Evolutionary conservation across 1,284 basidiomycete species (phyloP).

Genomic region (Moesziomyces antarcticus): DNA sequence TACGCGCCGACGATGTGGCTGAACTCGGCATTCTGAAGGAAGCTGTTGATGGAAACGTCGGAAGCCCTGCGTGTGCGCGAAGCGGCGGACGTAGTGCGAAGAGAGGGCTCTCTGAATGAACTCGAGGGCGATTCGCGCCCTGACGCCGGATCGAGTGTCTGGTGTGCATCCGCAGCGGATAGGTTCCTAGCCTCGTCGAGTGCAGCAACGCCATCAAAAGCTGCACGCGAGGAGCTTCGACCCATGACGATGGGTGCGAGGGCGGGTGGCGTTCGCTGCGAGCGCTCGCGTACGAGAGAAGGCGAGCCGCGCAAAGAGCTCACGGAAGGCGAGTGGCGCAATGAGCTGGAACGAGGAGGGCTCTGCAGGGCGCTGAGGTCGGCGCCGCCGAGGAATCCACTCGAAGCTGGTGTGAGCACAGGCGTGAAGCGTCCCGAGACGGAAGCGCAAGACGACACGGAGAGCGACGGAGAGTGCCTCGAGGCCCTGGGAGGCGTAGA

Average conservation of each 20-base stretch:
- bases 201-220: slow-evolving; percentile 17
- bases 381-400: slow-evolving; percentile 1
- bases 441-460: slow-evolving; percentile 13
- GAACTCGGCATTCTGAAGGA: slow-evolving; percentile 41
- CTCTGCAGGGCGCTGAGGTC: slow-evolving; percentile 20
- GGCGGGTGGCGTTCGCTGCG: slow-evolving; percentile 14
- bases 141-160: slow-evolving; percentile 5
- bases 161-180: slow-evolving; percentile 9
- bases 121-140: slow-evolving; percentile 5
- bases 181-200: slow-evolving; percentile 23
- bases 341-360: slow-evolving; percentile 26
- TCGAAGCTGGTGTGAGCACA: slow-evolving; percentile 3
- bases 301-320: slow-evolving; percentile 15
- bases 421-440: slow-evolving; percentile 19
- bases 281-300: slow-evolving; percentile 1
- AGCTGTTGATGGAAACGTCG: slow-evolving; percentile 43
- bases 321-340: slow-evolving; percentile 24
- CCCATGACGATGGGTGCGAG: neutral
- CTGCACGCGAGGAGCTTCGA: slow-evolving; percentile 9
- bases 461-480: slow-evolving; percentile 17
- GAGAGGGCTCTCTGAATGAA: slow-evolving; percentile 4
- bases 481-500: neutral
- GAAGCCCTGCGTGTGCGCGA: slow-evolving; percentile 21
- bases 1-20: slow-evolving; percentile 41
- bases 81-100: slow-evolving; percentile 28